Conservation (phyloP, 768 basidiomycete genomes). For the Dacryopinax primogenitus region DNA sequence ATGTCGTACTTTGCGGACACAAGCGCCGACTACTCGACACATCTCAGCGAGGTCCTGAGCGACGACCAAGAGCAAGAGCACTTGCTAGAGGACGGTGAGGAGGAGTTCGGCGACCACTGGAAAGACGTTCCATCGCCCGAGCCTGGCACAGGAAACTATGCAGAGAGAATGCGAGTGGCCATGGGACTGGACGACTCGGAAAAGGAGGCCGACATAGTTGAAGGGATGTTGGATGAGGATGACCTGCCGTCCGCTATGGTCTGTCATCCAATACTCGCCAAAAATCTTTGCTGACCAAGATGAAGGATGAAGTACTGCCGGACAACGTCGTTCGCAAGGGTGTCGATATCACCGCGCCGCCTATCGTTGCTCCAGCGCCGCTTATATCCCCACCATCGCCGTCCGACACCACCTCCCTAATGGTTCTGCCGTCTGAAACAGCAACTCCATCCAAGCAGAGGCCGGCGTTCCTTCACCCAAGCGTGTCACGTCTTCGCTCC, state of each 20-base stretch:
- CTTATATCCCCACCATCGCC: slow-evolving; percentile 11
- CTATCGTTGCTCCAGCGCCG: slow-evolving; percentile 21
- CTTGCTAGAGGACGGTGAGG: slow-evolving; percentile 32
- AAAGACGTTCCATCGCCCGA: slow-evolving; percentile 24
- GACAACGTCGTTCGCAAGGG: not conserved
- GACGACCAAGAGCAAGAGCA: slow-evolving; percentile 29
- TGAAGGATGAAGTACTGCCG: slow-evolving; percentile 11
- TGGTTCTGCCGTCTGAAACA: not conserved
- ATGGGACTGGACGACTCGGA: not conserved
- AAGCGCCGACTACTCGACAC: slow-evolving; percentile 41
- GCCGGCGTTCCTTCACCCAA: slow-evolving; percentile 23
- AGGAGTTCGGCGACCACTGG: slow-evolving; percentile 33
- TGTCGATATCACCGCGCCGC: slow-evolving; percentile 11
- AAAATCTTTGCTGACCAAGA: not conserved
- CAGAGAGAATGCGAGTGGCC: not conserved
- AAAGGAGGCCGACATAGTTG: slow-evolving; percentile 11
- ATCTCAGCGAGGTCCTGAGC: slow-evolving; percentile 59
- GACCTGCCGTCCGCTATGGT: not conserved
- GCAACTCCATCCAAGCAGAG: slow-evolving; percentile 11
- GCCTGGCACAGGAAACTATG: slow-evolving; percentile 24
- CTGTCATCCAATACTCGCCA: not conserved
- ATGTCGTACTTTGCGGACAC: slow-evolving; percentile 7
- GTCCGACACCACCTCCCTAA: slow-evolving; percentile 6
- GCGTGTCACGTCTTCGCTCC: slow-evolving; percentile 40
- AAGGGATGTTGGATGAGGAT: slow-evolving; percentile 7